Evolutionary conservation across 345 rosid species (phyloP), one percentile per base, ranked within the genome.

Genomic region (Capsella bursapastoris): DNA sequence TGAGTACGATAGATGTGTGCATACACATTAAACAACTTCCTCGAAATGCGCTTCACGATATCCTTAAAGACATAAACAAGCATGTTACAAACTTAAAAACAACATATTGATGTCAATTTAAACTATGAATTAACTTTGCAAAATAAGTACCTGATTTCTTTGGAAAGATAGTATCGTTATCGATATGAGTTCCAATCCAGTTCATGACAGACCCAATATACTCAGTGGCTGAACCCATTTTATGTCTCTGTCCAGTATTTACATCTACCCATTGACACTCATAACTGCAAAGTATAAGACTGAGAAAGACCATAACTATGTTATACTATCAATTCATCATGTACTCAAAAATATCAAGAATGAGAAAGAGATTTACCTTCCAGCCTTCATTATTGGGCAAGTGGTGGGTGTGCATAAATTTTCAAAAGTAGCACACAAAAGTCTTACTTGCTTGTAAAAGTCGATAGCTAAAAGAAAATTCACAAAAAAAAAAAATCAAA

Each of bases 241-340:
- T 88, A 70, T 34, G 37, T 7, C 37, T 34, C 5, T 34, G 6
- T 34, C 37, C 37, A 34, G 81, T 86, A 5, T 86, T 86, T 43
- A 92, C 97, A 85, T 93, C 96, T 12, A 91, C 96, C 98, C 97
- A 91, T 81, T 91, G 81, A 72, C 89, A 91, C 66, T 89, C 98
- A 28, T 93, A 89, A 78, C 98, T 93, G 82, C 53, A 69, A 82
- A n/a, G 27, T 6, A 49, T 3, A 28, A 2, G 18, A 57, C 41
- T 7, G 11, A 57, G 12, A 32, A n/a, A 57, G 4, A 34, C 15
- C 7, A 14, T 34, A 34, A 34, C 62, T 8, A 8, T 5, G 27
- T 25, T 57, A 8, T 50, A 10, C n/a, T 13, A 51, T 22, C 31
- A 51, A 16, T 15, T 16, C 52, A 49, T 51, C 32, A 51, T 10